Evolutionary conservation across 2,329 filamentous ascomycete genomes (phyloP).

Genomic region (Cladosporium sp.): DNA sequence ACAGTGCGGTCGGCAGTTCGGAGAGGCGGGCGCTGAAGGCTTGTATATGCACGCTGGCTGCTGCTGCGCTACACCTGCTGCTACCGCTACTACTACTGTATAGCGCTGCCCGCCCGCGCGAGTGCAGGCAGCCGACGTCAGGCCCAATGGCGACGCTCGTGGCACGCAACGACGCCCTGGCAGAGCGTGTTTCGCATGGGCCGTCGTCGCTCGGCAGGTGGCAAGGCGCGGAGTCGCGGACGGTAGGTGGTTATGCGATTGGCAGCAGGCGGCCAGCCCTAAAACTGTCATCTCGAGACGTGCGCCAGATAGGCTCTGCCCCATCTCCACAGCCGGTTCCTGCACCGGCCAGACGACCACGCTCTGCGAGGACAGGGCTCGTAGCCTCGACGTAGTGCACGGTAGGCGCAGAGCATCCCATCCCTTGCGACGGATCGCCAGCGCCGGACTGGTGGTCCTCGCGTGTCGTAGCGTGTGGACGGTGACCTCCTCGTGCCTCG

Average conservation of each 20-base stretch:
- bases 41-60: background rate
- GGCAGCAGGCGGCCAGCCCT: background rate
- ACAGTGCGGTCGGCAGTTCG: background rate
- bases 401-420: background rate
- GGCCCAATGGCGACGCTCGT: background rate
- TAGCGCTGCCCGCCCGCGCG: background rate
- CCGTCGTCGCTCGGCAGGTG: background rate
- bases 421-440: slow-evolving; percentile 8
- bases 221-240: background rate
- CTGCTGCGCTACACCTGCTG: background rate
- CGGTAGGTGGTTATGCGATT: background rate
- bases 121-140: background rate
- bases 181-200: no score
- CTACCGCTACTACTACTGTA: background rate
- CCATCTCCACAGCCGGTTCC: slow-evolving; percentile 13
- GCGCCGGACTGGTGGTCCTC: slow-evolving; percentile 2
- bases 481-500: background rate
- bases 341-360: slow-evolving; percentile 11
- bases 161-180: background rate
- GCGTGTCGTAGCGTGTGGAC: slow-evolving; percentile 4
- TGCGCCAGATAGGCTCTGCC: slow-evolving; percentile 9
- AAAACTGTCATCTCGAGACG: slow-evolving; percentile 5
- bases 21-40: background rate
- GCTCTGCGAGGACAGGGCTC: background rate
- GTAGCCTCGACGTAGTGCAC: background rate